A percentile compares a stretch with the other conserved stretches of the same genome.
Evolutionary conservation across 2,329 filamentous ascomycete genomes (phyloP).

Genomic region (Clarireedia sp.): DNA sequence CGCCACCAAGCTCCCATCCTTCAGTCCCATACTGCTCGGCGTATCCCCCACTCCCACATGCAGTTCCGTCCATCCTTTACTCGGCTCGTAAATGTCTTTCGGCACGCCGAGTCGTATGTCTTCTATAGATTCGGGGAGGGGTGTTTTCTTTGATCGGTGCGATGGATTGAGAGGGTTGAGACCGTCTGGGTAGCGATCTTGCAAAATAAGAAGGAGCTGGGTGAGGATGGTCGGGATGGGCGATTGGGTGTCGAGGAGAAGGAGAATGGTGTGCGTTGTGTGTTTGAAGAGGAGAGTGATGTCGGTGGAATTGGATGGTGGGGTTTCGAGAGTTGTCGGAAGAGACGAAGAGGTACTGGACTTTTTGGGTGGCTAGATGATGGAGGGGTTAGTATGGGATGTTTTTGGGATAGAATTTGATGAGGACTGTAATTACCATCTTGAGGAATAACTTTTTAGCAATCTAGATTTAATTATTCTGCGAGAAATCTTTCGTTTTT

Average conservation of each 20-base stretch:
- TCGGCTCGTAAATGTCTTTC: slow-evolving; percentile 38
- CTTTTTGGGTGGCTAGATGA: neutral
- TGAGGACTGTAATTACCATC: neutral
- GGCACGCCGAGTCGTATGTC: slow-evolving; percentile 40
- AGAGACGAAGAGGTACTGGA: neutral
- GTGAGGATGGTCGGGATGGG: too few species aligned
- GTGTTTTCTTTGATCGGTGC: slow-evolving; percentile 18
- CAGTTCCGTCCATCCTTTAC: slow-evolving; percentile 42
- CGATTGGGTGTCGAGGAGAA: neutral
- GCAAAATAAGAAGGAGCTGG: slow-evolving; percentile 34
- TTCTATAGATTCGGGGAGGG: slow-evolving; percentile 28
- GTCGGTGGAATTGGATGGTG: slow-evolving; percentile 29
- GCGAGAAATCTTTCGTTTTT: neutral
- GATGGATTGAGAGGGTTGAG: slow-evolving; percentile 31
- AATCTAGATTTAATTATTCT: too few species aligned
- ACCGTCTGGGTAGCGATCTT: slow-evolving; percentile 48
- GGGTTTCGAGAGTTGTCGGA: neutral
- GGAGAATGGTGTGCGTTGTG: slow-evolving; percentile 36
- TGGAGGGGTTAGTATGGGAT: neutral
- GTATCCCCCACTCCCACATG: slow-evolving; percentile 27
- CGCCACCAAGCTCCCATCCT: slow-evolving; percentile 33
- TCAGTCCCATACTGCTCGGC: slow-evolving; percentile 30
- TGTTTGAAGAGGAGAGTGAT: slow-evolving; percentile 66
- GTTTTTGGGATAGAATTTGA: neutral
- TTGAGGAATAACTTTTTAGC: neutral